Percentiles rank a stretch among this genome's conserved stretches.
Evolutionary conservation across 2,329 filamentous ascomycete genomes (phyloP).

Genomic region (Immersiporthe knoxdaviesiana): DNA sequence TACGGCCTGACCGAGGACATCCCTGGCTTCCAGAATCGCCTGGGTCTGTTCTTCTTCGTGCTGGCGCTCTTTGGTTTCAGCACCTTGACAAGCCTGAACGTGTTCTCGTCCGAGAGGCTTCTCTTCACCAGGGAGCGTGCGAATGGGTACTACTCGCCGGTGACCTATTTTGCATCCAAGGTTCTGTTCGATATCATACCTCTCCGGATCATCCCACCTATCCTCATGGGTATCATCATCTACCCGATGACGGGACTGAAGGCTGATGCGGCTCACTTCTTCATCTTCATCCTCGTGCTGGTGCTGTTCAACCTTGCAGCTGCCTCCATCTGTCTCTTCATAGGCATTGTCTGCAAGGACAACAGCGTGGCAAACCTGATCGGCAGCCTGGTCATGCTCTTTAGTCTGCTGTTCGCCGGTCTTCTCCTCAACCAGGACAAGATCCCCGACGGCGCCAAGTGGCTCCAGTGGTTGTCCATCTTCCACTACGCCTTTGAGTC

Average conservation of each 20-base stretch:
- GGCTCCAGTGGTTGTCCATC: constrained; percentile 92
- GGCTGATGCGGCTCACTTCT: constrained; percentile 79
- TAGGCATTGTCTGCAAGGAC: constrained; percentile 94
- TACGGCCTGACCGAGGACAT: constrained; percentile 97
- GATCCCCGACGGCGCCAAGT: constrained; percentile 81
- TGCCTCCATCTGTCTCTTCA: constrained; percentile 90
- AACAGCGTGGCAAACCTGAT: constrained; percentile 89
- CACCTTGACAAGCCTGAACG: constrained; percentile 88
- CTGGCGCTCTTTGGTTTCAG: constrained; percentile 96
- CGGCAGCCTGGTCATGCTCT: constrained; percentile 95
- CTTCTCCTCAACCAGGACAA: constrained; percentile 93
- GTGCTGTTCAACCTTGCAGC: constrained; percentile 96
- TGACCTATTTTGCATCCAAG: constrained; percentile 94
- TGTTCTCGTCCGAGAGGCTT: constrained; percentile 88
- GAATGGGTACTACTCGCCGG: constrained; percentile 93
- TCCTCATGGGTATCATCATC: constrained; percentile 93
- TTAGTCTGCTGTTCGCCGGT: constrained; percentile 92
- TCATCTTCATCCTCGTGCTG: constrained; percentile 88
- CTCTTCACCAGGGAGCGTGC: constrained; percentile 92
- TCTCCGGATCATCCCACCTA: constrained; percentile 88
- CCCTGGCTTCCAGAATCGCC: constrained; percentile 93
- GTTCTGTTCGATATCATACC: constrained; percentile 98
- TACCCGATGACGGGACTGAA: constrained; percentile 98
- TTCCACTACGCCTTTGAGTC: constrained; percentile 98
- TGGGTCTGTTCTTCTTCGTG: constrained; percentile 97